Conservation (phyloP, 2,329 filamentous ascomycete species). For the Nemania diffusa region DNA sequence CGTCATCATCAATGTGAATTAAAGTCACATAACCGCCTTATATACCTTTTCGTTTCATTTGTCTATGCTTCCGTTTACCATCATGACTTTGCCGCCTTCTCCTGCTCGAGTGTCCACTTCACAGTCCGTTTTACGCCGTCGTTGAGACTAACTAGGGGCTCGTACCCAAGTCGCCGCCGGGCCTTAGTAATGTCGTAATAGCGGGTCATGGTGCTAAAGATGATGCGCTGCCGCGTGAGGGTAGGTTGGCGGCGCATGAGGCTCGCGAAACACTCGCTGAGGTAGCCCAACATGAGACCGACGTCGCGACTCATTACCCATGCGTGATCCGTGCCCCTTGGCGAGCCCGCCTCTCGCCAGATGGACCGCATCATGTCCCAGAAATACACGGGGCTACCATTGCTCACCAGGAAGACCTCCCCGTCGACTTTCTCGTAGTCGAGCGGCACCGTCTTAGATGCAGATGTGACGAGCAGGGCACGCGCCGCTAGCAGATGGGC, state of each 20-base stretch:
- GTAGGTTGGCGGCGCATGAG: conserved; percentile 64
- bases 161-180: conserved; percentile 74
- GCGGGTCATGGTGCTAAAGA: conserved; percentile 77
- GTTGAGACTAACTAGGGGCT: conserved; percentile 72
- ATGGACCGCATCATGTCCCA: conserved; percentile 87
- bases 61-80: background rate
- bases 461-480: conserved; percentile 72
- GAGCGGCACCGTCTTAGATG: conserved; percentile 68
- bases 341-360: conserved; percentile 72
- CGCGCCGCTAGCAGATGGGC: conserved; percentile 84
- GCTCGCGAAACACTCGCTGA: conserved; percentile 63
- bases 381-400: conserved; percentile 88
- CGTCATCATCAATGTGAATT: conserved; percentile 31
- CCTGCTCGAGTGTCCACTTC: conserved; percentile 64
- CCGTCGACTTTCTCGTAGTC: conserved; percentile 82
- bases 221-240: conserved; percentile 68
- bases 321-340: conserved; percentile 63
- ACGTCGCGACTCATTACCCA: conserved; percentile 65
- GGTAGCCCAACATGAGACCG: conserved; percentile 62
- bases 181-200: conserved; percentile 84
- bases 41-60: background rate
- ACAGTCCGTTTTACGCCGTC: conserved; percentile 70
- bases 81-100: conserved; percentile 49
- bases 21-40: conserved; percentile 13
- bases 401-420: conserved; percentile 90